Evolutionary conservation across 2,329 filamentous ascomycete species (phyloP).

Genomic region (Ramularia collo-cygni): DNA sequence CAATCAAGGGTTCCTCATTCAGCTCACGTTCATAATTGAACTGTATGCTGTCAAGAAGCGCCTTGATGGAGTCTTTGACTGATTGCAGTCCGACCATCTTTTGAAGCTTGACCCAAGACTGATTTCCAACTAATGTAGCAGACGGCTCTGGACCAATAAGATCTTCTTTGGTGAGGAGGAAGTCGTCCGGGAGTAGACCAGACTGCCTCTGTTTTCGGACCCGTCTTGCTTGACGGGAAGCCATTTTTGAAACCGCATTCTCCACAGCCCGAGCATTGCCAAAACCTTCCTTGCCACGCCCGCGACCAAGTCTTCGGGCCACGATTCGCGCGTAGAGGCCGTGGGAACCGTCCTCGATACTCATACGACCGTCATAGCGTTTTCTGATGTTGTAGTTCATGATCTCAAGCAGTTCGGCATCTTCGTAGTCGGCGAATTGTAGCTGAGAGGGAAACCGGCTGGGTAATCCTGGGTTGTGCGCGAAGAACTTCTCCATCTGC

Average conservation of each 20-base stretch:
- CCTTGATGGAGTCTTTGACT: slow-evolving; percentile 56
- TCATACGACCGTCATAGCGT: slow-evolving; percentile 51
- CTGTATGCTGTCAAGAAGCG: slow-evolving; percentile 54
- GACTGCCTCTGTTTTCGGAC: slow-evolving; percentile 38
- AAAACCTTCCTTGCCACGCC: slow-evolving; percentile 60
- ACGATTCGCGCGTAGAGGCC: slow-evolving; percentile 62
- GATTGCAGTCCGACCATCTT: slow-evolving; percentile 51
- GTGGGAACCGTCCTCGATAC: slow-evolving; percentile 49
- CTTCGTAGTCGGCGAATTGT: slow-evolving; percentile 62
- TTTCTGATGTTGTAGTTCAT: slow-evolving; percentile 48
- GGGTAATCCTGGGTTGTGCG: slow-evolving; percentile 63
- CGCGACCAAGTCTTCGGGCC: slow-evolving; percentile 53
- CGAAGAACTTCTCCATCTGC: slow-evolving; percentile 70
- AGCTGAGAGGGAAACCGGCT: slow-evolving; percentile 62
- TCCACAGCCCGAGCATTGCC: slow-evolving; percentile 66
- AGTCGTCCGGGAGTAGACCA: slow-evolving; percentile 51
- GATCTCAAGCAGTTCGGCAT: slow-evolving; percentile 58
- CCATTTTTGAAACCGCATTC: slow-evolving; percentile 51
- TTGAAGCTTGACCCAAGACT: slow-evolving; percentile 54
- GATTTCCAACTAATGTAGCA: slow-evolving; percentile 43
- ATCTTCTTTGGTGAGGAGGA: slow-evolving; percentile 58
- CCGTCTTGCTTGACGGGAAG: slow-evolving; percentile 52
- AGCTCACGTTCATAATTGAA: slow-evolving; percentile 63
- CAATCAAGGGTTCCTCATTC: slow-evolving; percentile 50
- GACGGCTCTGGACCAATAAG: slow-evolving; percentile 63